phyloP scores from a whole-genome alignment of 371 early-diverging fungal species.

The Choanephora cucurbitarum region DNA sequence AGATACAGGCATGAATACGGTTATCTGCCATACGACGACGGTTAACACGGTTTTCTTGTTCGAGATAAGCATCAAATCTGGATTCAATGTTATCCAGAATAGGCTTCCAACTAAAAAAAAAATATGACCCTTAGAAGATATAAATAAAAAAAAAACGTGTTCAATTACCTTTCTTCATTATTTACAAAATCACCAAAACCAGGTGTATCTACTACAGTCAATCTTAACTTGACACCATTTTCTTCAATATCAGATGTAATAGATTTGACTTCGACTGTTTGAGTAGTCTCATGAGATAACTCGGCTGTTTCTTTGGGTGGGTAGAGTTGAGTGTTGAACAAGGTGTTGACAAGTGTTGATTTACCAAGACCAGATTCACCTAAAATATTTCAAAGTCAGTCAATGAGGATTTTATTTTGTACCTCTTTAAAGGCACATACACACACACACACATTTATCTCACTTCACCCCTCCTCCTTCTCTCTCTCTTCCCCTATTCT shows the following conservation, averaged over 20 bases:
- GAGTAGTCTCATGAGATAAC: slow-evolving; percentile 81
- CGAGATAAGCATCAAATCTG: slow-evolving; percentile 93
- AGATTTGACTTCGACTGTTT: slow-evolving; percentile 93
- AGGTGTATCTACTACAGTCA: slow-evolving; percentile 95
- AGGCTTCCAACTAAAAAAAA: slow-evolving; percentile 81
- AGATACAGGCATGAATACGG: slow-evolving; percentile 96
- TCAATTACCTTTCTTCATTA: slow-evolving; percentile 83
- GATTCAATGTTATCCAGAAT: slow-evolving; percentile 95
- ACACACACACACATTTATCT: neutral
- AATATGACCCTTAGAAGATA: too few relatives aligned
- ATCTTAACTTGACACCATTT: slow-evolving; percentile 88
- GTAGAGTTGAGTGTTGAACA: slow-evolving; percentile 95
- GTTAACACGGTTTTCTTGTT: slow-evolving; percentile 90
- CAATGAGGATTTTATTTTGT: neutral
- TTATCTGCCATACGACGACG: slow-evolving; percentile 88
- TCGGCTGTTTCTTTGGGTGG: slow-evolving; percentile 82
- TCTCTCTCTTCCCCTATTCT: neutral
- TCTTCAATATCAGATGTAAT: slow-evolving; percentile 90
- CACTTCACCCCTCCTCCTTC: neutral
- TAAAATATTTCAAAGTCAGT: slow-evolving; percentile 30
- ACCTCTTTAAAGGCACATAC: neutral
- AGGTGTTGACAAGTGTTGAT: slow-evolving; percentile 99
- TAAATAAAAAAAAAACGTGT: slow-evolving; percentile 1
- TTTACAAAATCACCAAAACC: slow-evolving; percentile 96
- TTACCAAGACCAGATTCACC: slow-evolving; percentile 99